Conservation (phyloP, 108 stramenopile species). For the Bacterosira constricta region DNA sequence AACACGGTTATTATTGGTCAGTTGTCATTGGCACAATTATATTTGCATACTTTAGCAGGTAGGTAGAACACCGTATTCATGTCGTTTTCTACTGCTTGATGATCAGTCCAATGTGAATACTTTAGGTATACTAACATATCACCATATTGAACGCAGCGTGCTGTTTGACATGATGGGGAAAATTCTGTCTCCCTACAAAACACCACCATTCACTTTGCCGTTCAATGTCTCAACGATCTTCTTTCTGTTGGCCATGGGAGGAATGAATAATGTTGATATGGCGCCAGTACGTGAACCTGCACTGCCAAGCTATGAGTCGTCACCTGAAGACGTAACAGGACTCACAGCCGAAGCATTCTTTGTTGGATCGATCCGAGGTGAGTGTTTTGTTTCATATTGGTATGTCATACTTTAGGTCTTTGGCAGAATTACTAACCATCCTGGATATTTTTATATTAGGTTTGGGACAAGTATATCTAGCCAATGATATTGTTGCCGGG, state of each 20-base stretch:
- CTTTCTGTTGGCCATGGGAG: conserved; percentile 23
- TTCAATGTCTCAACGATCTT: conserved; percentile 39
- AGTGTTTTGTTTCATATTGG: too few species aligned
- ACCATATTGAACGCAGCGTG: too few species aligned
- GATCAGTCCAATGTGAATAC: too few species aligned
- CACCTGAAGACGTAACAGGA: too few species aligned
- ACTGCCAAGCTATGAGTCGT: too few species aligned
- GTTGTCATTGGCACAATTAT: conserved; percentile 14
- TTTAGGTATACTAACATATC: too few species aligned
- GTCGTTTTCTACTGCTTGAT: too few species aligned
- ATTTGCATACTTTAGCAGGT: conserved; percentile 22
- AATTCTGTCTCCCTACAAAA: conserved; percentile 40
- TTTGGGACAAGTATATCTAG: conserved; percentile 52
- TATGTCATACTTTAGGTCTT: too few species aligned
- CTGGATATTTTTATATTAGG: too few species aligned
- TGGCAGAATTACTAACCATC: too few species aligned
- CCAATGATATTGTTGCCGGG: conserved; percentile 40
- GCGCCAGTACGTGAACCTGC: not conserved
- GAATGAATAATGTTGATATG: conserved; percentile 9
- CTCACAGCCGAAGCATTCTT: conserved; percentile 37
- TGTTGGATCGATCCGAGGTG: conserved; percentile 38
- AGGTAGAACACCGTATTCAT: not conserved
- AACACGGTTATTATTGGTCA: conserved; percentile 5
- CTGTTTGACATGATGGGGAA: conserved; percentile 34
- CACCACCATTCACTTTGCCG: conserved; percentile 50